Evolutionary conservation across 805 yeast species (phyloP), one percentile per base, ranked within the genome.

Genomic region (Candida tibetensis): DNA sequence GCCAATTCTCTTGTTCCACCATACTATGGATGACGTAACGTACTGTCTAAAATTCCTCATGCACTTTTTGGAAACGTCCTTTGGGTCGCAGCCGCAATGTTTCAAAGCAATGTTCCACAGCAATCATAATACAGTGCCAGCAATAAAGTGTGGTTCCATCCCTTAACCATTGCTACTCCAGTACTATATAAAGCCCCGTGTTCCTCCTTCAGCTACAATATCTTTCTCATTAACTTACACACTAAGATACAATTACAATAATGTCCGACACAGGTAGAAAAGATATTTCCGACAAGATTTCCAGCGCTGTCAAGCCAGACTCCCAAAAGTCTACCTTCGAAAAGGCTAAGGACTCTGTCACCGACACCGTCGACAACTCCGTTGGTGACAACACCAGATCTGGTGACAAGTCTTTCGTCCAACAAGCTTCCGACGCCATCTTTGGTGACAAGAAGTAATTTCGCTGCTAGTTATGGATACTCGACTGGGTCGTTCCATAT

Each of bases 181-280:
- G 18, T 9, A 21, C 26, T 31, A 31, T 31, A 32, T 10, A 25
- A 32, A 30, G 14, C 7, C 16, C 29, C 12, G 19, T 28, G 30
- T 9, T 28, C 8, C 8, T 28, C 22, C 16, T 14, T 10, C 21
- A 8, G 26, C 28, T 19, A 12, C 18, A n/a, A n/a, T n/a, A n/a
- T 15, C 4, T n/a, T 21, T 10, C 27, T 17, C n/a, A 5, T 17
- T 18, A n/a, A n/a, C n/a, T n/a, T 17, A 28, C 13, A 9, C 27
- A 33, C 17, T 14, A 30, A 30, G 21, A 21, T 23, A 17, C 28
- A 37, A 34, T 30, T 36, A 37, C 27, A 32, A 49, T 17, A 17
- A 69, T 69, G 73, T 58, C 71, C 46, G 72, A 69, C 62, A 40
- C 57, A 29, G 74, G 73, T 46, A 63, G 74, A 58, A 61, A 68